These are phyloP conservation scores for Chlorella sp. DNA, from an alignment of 139 green algal genomes.

Conservation along the genomic window DNA sequence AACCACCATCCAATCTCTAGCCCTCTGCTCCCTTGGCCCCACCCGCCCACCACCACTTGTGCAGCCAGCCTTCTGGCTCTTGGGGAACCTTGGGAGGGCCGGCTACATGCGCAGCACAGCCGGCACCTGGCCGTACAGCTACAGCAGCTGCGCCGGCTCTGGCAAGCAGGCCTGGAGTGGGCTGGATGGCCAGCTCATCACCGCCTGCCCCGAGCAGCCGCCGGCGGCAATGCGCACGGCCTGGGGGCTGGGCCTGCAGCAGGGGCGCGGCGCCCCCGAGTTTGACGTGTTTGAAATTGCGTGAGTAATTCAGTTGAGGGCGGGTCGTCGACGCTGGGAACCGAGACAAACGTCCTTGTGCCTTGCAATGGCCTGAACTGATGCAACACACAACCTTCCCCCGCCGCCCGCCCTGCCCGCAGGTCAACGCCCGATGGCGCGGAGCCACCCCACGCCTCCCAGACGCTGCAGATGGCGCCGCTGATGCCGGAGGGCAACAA, in stretches of 20 bases:
- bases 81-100: constrained; percentile 63
- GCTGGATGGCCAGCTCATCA: constrained; percentile 4
- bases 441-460: constrained; percentile 32
- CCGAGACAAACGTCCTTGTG: no score
- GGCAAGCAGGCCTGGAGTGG: constrained; percentile 33
- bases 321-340: no score
- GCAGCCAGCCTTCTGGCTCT: constrained; percentile 22
- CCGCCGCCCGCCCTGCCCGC: neutral
- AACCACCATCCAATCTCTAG: no score
- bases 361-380: neutral
- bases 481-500: constrained; percentile 43
- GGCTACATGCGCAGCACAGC: constrained; percentile 51
- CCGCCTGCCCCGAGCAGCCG: constrained; percentile 18
- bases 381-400: neutral
- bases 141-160: constrained; percentile 50
- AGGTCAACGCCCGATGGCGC: neutral
- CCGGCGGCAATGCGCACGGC: neutral
- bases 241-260: constrained; percentile 21
- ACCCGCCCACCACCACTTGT: neutral
- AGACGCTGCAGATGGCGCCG: constrained; percentile 64
- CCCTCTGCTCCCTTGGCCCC: neutral
- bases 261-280: constrained; percentile 56
- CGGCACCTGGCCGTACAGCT: constrained; percentile 61
- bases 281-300: constrained; percentile 65
- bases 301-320: no score